Conservation (phyloP, 176 grass and related monocot species). For the Alopecurus myosuroides region DNA sequence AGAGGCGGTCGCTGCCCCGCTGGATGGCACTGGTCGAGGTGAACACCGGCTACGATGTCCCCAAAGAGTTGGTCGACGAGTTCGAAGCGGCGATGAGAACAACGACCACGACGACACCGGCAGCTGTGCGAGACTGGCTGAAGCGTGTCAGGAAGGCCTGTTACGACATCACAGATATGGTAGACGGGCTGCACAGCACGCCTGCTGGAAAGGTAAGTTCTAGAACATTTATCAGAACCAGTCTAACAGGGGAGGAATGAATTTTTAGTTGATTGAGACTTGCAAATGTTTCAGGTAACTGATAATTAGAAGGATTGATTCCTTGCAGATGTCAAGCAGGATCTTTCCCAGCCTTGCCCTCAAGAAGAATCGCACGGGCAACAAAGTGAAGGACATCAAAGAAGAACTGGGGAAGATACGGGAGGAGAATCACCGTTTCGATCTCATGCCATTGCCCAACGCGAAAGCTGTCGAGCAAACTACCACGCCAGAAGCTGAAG, state of each 20-base stretch:
- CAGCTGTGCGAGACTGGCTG: neutral
- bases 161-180: neutral
- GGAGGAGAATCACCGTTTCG: neutral
- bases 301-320: neutral
- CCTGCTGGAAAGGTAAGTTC: neutral
- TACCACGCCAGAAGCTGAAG: neutral
- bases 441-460: neutral
- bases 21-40: too few species aligned
- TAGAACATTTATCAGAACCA: too few species aligned
- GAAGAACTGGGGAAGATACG: neutral
- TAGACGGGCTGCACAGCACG: neutral
- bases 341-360: neutral
- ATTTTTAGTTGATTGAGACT: too few species aligned
- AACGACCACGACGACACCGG: too few species aligned
- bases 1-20: neutral
- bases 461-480: neutral
- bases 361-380: neutral
- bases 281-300: too few species aligned
- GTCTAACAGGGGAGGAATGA: too few species aligned
- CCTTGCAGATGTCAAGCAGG: neutral
- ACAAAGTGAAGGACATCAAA: neutral
- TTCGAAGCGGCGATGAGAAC: too few species aligned
- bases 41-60: too few species aligned
- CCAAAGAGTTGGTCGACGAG: too few species aligned
- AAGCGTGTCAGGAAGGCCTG: neutral